A percentile compares a stretch with the other conserved stretches of the same genome.
Evolutionary conservation across 2,329 filamentous ascomycete species (phyloP).

Genomic region (Ceratocystis eucalypticola): DNA sequence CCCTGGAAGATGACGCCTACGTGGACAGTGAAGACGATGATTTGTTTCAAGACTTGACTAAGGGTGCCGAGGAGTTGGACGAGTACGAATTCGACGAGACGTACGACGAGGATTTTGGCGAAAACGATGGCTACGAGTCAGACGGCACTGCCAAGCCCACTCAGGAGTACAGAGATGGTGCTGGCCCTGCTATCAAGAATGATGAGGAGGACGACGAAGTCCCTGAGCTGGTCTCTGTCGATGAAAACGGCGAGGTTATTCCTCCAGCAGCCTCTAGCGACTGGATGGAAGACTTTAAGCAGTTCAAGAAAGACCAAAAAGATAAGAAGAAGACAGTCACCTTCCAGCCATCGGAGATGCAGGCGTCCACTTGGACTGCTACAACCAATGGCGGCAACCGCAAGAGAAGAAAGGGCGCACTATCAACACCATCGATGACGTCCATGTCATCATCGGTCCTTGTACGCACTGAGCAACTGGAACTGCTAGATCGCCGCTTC

Average conservation of each 20-base stretch:
- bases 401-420: slow-evolving; percentile 91
- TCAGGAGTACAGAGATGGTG: slow-evolving; percentile 38
- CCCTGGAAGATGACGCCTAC: slow-evolving; percentile 87
- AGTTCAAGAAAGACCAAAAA: slow-evolving; percentile 77
- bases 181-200: slow-evolving; percentile 11
- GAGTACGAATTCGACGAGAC: slow-evolving; percentile 63
- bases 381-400: slow-evolving; percentile 65
- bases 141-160: slow-evolving; percentile 77
- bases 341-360: slow-evolving; percentile 44
- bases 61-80: slow-evolving; percentile 60
- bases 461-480: slow-evolving; percentile 74
- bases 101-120: slow-evolving; percentile 39
- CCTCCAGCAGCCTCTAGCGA: slow-evolving; percentile 53
- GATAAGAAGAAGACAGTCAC: slow-evolving; percentile 26
- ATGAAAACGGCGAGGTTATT: slow-evolving; percentile 28
- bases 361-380: slow-evolving; percentile 59
- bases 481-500: slow-evolving; percentile 76
- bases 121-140: slow-evolving; percentile 76
- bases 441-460: slow-evolving; percentile 86
- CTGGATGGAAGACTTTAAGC: slow-evolving; percentile 86
- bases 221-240: slow-evolving; percentile 36
- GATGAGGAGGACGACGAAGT: slow-evolving; percentile 26
- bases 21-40: slow-evolving; percentile 79
- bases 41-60: slow-evolving; percentile 61
- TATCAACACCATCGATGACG: slow-evolving; percentile 76